Percentiles rank a stretch among this genome's conserved stretches.
phyloP scores from a whole-genome alignment of 495 filamentous ascomycete species.

The Talaromyces wortmannii region DNA sequence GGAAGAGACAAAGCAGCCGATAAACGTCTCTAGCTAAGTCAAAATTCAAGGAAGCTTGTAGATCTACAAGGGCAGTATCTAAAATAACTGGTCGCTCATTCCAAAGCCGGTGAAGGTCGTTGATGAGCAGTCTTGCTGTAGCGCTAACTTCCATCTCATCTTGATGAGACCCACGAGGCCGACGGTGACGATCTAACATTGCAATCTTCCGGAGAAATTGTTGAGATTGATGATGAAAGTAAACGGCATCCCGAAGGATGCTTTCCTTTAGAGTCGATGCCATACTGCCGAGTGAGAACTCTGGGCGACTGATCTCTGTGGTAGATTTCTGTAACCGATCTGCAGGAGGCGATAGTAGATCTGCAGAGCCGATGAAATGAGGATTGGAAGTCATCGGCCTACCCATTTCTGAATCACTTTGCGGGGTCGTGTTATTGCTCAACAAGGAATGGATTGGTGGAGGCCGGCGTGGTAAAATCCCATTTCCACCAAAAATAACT shows the following conservation, averaged over 20 bases:
- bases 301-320: not conserved
- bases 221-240: not conserved
- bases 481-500: not conserved
- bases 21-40: not conserved
- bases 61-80: not conserved
- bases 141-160: not conserved
- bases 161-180: not conserved
- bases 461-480: not conserved
- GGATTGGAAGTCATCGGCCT: no score
- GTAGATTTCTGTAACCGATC: not conserved
- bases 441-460: no score
- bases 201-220: not conserved
- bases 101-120: not conserved
- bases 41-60: not conserved
- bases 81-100: not conserved
- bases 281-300: no score
- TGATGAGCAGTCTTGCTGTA: not conserved
- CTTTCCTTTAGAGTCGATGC: not conserved
- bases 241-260: not conserved
- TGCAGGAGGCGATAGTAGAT: not conserved
- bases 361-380: no score
- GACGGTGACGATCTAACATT: not conserved
- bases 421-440: no score
- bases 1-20: not conserved
- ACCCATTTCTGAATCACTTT: no score